Evolutionary conservation across 2,329 filamentous ascomycete genomes (phyloP).

Genomic region (Epichloe uncinata): DNA sequence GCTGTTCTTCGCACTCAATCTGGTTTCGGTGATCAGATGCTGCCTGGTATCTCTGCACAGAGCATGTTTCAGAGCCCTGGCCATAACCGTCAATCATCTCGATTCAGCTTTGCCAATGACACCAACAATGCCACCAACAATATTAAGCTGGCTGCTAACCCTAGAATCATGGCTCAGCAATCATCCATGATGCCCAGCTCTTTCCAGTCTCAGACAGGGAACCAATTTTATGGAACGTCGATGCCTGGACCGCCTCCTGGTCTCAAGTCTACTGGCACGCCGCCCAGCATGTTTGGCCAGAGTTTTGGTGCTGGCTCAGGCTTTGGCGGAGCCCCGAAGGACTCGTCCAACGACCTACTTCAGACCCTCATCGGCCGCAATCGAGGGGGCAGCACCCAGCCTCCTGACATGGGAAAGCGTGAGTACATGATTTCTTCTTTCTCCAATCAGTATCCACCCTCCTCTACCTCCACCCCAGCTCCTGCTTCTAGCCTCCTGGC

Average conservation of each 20-base stretch:
- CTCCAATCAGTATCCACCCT: slow-evolving; percentile 73
- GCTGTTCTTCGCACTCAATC: slow-evolving; percentile 49
- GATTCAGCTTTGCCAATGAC: slow-evolving; percentile 81
- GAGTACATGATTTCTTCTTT: slow-evolving; percentile 94
- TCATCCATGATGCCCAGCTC: slow-evolving; percentile 69
- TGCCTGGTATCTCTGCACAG: slow-evolving; percentile 40
- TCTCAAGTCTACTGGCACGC: slow-evolving; percentile 87
- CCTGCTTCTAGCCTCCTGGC: slow-evolving; percentile 82
- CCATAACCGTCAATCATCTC: slow-evolving; percentile 72
- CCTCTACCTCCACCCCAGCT: slow-evolving; percentile 69
- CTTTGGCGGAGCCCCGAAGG: slow-evolving; percentile 58
- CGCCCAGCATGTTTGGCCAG: slow-evolving; percentile 89
- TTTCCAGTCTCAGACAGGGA: slow-evolving; percentile 45
- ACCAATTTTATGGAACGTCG: slow-evolving; percentile 68
- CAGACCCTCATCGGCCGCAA: slow-evolving; percentile 68
- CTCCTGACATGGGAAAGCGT: slow-evolving; percentile 87
- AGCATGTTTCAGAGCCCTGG: slow-evolving; percentile 43
- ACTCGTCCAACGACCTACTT: slow-evolving; percentile 51
- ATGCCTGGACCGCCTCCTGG: slow-evolving; percentile 91
- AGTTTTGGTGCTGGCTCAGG: slow-evolving; percentile 59
- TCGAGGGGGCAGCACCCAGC: slow-evolving; percentile 53
- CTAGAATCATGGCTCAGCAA: slow-evolving; percentile 72
- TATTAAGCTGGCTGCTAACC: slow-evolving; percentile 66
- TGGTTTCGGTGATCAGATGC: slow-evolving; percentile 46
- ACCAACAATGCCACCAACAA: slow-evolving; percentile 34